Percentiles rank a stretch among this genome's conserved stretches.
phyloP scores from a whole-genome alignment of 805 yeast species.

The Candida sonorensis region DNA sequence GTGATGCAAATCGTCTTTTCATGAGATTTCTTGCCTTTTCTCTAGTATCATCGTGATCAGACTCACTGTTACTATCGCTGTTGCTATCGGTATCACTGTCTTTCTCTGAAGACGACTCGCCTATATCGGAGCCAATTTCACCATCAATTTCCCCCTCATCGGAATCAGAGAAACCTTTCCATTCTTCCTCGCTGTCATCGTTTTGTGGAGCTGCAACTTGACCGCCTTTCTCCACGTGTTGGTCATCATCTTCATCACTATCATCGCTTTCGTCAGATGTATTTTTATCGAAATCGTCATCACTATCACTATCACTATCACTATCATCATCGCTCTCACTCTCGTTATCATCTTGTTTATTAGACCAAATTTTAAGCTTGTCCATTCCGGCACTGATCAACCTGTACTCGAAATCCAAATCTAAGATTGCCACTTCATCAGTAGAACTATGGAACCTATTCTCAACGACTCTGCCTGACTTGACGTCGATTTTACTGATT shows the following conservation, averaged over 20 bases:
- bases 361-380: constrained; percentile 68
- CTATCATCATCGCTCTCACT: constrained; percentile 25
- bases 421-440: constrained; percentile 75
- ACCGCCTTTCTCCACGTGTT: constrained; percentile 10
- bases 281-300: constrained; percentile 3
- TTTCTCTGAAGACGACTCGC: constrained; percentile 2
- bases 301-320: constrained; percentile 13
- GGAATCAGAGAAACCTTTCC: constrained; percentile 5
- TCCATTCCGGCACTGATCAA: constrained; percentile 83
- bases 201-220: constrained; percentile 5
- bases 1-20: constrained; percentile 4
- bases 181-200: constrained; percentile 5
- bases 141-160: constrained; percentile 2
- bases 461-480: constrained; percentile 56
- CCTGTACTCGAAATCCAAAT: constrained; percentile 75
- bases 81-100: neutral
- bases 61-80: constrained; percentile 2
- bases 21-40: neutral
- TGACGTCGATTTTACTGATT: constrained; percentile 60
- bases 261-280: constrained; percentile 8
- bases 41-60: constrained; percentile 4
- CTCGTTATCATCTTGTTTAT: constrained; percentile 11
- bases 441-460: constrained; percentile 55
- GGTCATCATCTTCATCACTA: constrained; percentile 6
- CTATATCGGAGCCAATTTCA: constrained; percentile 17